phyloP scores from a whole-genome alignment of 192 early-diverging fungal genomes.

The Coemansia sp. region DNA sequence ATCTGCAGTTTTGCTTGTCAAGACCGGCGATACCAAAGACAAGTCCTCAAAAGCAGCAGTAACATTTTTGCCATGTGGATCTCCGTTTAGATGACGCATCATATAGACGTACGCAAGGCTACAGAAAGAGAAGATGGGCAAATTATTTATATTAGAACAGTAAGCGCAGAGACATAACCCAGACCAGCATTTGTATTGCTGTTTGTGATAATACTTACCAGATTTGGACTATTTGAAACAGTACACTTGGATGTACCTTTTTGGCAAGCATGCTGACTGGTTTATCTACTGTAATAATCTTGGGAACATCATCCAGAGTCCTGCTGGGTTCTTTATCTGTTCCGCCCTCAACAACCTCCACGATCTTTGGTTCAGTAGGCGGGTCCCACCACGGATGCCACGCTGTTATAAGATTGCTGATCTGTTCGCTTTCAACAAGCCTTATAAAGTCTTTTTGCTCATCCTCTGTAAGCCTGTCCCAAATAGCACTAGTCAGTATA shows the following conservation, averaged over 20 bases:
- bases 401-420: slow-evolving; percentile 17
- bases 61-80: slow-evolving; percentile 23
- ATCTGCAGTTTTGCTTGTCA: slow-evolving; percentile 30
- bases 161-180: background rate
- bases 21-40: slow-evolving; percentile 19
- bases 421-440: slow-evolving; percentile 15
- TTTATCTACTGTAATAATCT: slow-evolving; percentile 24
- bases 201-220: slow-evolving; percentile 12
- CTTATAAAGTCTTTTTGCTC: slow-evolving; percentile 32
- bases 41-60: slow-evolving; percentile 19
- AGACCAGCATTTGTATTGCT: no score
- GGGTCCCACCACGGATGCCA: slow-evolving; percentile 49
- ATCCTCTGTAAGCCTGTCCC: slow-evolving; percentile 25
- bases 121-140: background rate
- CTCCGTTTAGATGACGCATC: slow-evolving; percentile 49
- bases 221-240: slow-evolving; percentile 42
- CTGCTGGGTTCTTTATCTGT: background rate
- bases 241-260: slow-evolving; percentile 45
- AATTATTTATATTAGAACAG: background rate
- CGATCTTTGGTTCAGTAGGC: slow-evolving; percentile 2
- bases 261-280: slow-evolving; percentile 18
- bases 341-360: slow-evolving; percentile 7
- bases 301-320: slow-evolving; percentile 1
- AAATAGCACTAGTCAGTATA: slow-evolving; percentile 10
- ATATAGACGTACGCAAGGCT: slow-evolving; percentile 46